Evolutionary conservation across 2,329 filamentous ascomycete species (phyloP).

Genomic region (Monilinia polystroma): DNA sequence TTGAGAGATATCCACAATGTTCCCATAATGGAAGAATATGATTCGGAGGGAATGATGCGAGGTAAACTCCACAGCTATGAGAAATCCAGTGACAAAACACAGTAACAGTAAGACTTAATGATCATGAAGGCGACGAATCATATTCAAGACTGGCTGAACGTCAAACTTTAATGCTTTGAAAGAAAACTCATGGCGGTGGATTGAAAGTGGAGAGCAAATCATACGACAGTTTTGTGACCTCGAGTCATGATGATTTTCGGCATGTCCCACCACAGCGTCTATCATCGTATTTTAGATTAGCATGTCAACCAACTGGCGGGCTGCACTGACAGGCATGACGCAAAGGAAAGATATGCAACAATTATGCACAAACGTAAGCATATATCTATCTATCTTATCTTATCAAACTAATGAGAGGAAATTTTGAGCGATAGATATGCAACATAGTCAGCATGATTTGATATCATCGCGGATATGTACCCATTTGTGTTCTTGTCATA

Average conservation of each 20-base stretch:
- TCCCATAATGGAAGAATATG: not conserved
- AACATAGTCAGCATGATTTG: not conserved
- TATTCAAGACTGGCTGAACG: not conserved
- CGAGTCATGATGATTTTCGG: conserved; percentile 9
- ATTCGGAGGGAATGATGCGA: not conserved
- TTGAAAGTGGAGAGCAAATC: not conserved
- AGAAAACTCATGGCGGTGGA: not conserved
- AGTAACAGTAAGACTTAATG: not conserved
- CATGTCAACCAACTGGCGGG: not conserved
- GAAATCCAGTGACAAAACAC: not conserved
- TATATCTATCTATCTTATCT: too few relatives aligned
- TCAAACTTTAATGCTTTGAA: not conserved
- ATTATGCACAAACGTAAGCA: too few relatives aligned
- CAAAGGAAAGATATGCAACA: too few relatives aligned
- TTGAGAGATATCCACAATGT: not conserved
- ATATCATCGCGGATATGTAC: not conserved
- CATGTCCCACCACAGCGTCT: not conserved
- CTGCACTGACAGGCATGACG: conserved; percentile 1
- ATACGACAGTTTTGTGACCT: not conserved
- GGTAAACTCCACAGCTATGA: not conserved
- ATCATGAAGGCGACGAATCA: not conserved
- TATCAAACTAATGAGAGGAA: too few relatives aligned
- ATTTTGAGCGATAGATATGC: not conserved
- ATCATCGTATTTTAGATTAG: not conserved
- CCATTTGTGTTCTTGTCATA: not conserved